Base-by-base conservation (phyloP, 1,139 yeast genomes). In the Pichia sp. region DNA sequence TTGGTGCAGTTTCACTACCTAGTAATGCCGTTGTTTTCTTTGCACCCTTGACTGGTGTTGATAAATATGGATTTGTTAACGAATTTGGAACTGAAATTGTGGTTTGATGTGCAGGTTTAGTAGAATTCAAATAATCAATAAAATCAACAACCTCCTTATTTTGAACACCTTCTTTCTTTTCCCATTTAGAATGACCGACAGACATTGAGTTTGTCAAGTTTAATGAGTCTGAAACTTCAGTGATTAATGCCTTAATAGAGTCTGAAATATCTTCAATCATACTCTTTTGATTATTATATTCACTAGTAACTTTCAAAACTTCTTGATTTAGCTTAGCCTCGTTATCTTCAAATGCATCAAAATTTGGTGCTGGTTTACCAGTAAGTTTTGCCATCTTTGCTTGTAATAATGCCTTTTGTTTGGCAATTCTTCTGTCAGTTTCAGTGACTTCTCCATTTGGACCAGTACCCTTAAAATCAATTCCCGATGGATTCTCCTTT, bases 341-440 rank as follows among this genome's bases (percentile, higher is more conserved):
- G 53, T 76, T 78, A 36, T 68, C 68, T 48, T 77, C 83, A 47
- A 73, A 67, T 13, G 65, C 67, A 48, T 73, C 81, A 16, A 74
- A 67, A 45, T 73, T 70, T 3, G 76, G 72, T 8, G 70, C 67
- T 2, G 81, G 71, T 53, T 80, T 80, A 1, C 97, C 97, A 0
- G 97, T 89, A 56, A 92, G 72, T 9, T 92, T 87, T 22, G 96
- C 95, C 95, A 90, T 88, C 55, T 95, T 61, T 40, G 90, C 85
- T 55, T 82, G 82, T 56, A 90, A 71, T 49, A 81, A 68, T 44
- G 92, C 92, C 60, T 85, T 83, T 40, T 87, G 81, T 57, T 78
- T 82, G 44, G 89, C 92, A 59, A 85, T 85, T 51, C 85, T 76
- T 51, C 85, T 76, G 61, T 90, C 97, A 16, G 79, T 68, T 35